These are phyloP conservation scores for Abelmoschus esculentus DNA, from an alignment of 345 rosid species.

Conservation along the genomic window DNA sequence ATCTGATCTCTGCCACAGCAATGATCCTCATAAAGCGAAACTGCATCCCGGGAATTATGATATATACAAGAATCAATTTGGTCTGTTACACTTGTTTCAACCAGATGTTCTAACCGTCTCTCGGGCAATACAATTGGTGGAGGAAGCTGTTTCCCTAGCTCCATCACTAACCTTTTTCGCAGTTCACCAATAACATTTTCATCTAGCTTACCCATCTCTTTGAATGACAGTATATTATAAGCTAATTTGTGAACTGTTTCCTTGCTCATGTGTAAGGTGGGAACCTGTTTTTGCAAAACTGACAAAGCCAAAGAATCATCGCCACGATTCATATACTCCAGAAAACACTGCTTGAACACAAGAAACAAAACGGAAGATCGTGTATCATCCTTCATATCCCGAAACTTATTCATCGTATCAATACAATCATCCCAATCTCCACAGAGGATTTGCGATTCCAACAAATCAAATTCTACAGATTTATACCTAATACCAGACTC, in stretches of 20 bases:
- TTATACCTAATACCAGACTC: conserved; percentile 55
- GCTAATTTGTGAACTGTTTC: conserved; percentile 61
- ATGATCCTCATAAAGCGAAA: conserved; percentile 71
- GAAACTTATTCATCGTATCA: conserved; percentile 29
- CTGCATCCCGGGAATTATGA: conserved; percentile 52
- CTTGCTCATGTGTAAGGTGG: conserved; percentile 32
- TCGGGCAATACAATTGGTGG: conserved; percentile 48
- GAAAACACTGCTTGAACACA: conserved; percentile 55
- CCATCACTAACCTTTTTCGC: conserved; percentile 46
- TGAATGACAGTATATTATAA: conserved; percentile 32
- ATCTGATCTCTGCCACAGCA: conserved; percentile 63
- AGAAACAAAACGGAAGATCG: conserved; percentile 52
- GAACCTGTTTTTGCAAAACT: conserved; percentile 50
- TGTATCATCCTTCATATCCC: conserved; percentile 36
- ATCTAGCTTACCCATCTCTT: conserved; percentile 34
- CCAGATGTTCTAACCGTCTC: conserved; percentile 63
- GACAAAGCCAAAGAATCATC: conserved; percentile 49
- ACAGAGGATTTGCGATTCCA: conserved; percentile 50
- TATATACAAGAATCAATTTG: conserved; percentile 62
- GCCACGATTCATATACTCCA: conserved; percentile 56
- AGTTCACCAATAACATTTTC: conserved; percentile 23
- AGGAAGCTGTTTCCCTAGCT: conserved; percentile 58
- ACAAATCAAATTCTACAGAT: conserved; percentile 37
- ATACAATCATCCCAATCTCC: conserved; percentile 72
- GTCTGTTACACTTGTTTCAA: conserved; percentile 50